Evolutionary conservation across 345 rosid species (phyloP).

Genomic region (Gossypium turneri): DNA sequence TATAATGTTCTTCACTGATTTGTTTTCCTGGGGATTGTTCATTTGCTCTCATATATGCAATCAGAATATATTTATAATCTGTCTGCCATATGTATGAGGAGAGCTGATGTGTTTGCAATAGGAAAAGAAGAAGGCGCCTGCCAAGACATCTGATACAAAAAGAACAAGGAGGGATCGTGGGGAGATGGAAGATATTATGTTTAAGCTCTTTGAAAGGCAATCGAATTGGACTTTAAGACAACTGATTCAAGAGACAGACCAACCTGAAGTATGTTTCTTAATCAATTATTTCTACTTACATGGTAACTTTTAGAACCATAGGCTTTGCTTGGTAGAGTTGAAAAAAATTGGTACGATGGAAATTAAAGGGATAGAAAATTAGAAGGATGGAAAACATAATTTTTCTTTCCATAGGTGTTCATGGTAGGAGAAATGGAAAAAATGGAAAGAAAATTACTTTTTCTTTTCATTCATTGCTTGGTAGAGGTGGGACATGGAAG

Average conservation of each 20-base stretch:
- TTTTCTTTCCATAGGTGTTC: too few species aligned
- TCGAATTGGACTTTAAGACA: slow-evolving; percentile 73
- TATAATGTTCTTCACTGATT: slow-evolving; percentile 13
- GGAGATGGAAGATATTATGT: slow-evolving; percentile 84
- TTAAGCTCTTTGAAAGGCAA: slow-evolving; percentile 90
- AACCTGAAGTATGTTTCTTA: slow-evolving; percentile 63
- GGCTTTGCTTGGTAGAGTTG: too few species aligned
- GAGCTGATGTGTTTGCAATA: slow-evolving; percentile 29
- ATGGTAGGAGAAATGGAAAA: too few species aligned
- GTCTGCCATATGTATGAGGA: slow-evolving; percentile 16
- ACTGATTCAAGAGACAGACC: slow-evolving; percentile 84
- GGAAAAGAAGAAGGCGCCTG: slow-evolving; percentile 73
- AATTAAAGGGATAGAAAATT: too few species aligned
- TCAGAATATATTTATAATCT: slow-evolving; percentile 13
- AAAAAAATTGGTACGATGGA: too few species aligned
- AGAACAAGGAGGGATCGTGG: slow-evolving; percentile 89
- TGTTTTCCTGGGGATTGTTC: slow-evolving; percentile 14
- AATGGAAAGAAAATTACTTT: too few species aligned
- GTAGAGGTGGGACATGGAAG: too few species aligned
- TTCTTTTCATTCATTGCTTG: too few species aligned
- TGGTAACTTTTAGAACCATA: background rate
- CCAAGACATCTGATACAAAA: slow-evolving; percentile 54
- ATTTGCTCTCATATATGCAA: background rate
- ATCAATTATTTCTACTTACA: slow-evolving; percentile 8
- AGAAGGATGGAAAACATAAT: too few species aligned